Evolutionary conservation across 768 basidiomycete species (phyloP), one percentile per base, ranked within the genome.

Genomic region (Boletus huronensis): DNA sequence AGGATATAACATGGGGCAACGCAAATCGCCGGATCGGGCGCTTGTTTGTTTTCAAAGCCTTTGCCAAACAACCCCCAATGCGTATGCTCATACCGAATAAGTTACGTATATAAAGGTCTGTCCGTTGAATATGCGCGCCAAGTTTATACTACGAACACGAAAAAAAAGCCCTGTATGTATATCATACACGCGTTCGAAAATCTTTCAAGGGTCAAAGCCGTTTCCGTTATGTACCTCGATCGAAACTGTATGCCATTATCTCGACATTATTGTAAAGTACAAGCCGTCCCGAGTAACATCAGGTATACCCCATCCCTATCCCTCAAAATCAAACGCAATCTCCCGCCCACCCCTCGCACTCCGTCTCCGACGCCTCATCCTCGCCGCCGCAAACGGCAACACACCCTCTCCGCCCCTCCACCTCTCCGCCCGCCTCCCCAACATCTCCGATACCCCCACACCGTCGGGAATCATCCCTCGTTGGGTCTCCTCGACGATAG

Each of bases 381-480:
- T 64, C 57, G 65, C 60, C n/a, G 65, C 65, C 10, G 59, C 52
- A 34, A 58, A 67, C 13, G 62, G 62, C 40, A 62, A 54, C 31
- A 52, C 40, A 0, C 40, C 49, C 25, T 29, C 41, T 5, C 52
- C 28, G 16, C 46, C 47, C 14, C 23, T 39, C 43, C 28, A 5
- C 19, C 14, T 14, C 40, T 50, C 42, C 1, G 19, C 14, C 5
- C 48, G 23, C 26, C 28, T 42, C 32, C 32, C 52, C 45, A 17
- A 19, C 10, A 3, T 47, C 16, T 57, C 38, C 0, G n/a, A 17
- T 5, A 9, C 43, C 40, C n/a, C 10, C 23, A 50, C 1, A 17
- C 46, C 52, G 6, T 56, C 54, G 0, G 61, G 61, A 6, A 65
- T 36, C 69, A 70, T 66, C 36, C 61, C 59, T 6, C 28, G 47